Evolutionary conservation across 2,329 filamentous ascomycete genomes (phyloP).

Genomic region (Colletotrichum sp.): DNA sequence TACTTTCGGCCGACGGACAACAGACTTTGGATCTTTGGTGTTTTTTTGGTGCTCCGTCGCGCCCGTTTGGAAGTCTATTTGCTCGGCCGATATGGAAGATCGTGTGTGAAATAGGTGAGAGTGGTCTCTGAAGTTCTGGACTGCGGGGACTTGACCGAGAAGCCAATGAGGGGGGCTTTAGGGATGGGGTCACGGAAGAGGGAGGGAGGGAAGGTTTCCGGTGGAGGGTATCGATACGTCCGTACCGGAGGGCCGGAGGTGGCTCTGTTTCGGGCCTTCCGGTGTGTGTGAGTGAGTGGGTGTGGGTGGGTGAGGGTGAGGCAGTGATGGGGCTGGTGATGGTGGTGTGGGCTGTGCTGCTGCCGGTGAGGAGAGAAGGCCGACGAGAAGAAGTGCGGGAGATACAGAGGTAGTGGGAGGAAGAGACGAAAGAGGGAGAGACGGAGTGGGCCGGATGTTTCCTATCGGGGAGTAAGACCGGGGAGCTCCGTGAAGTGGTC

Average conservation of each 20-base stretch:
- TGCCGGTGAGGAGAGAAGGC: not conserved
- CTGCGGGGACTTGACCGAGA: not conserved
- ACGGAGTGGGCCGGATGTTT: not conserved
- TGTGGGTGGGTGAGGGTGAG: not conserved
- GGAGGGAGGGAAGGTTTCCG: not conserved
- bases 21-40: not conserved
- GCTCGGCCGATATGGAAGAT: not conserved
- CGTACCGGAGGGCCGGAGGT: slow-evolving; percentile 1
- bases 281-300: not conserved
- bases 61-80: not conserved
- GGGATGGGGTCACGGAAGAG: not conserved
- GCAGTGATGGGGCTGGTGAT: not conserved
- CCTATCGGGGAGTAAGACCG: not conserved
- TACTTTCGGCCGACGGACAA: not conserved
- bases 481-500: not conserved
- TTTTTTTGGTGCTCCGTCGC: not conserved
- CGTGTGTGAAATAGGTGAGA: not conserved
- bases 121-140: not conserved
- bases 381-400: not conserved
- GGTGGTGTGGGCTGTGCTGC: not conserved
- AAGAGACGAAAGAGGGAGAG: not conserved
- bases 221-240: not conserved
- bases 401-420: not conserved
- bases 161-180: not conserved
- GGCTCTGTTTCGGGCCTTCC: not conserved